Base-by-base conservation (phyloP, 2,329 filamentous ascomycete genomes). In the Neofusicoccum sp. region DNA sequence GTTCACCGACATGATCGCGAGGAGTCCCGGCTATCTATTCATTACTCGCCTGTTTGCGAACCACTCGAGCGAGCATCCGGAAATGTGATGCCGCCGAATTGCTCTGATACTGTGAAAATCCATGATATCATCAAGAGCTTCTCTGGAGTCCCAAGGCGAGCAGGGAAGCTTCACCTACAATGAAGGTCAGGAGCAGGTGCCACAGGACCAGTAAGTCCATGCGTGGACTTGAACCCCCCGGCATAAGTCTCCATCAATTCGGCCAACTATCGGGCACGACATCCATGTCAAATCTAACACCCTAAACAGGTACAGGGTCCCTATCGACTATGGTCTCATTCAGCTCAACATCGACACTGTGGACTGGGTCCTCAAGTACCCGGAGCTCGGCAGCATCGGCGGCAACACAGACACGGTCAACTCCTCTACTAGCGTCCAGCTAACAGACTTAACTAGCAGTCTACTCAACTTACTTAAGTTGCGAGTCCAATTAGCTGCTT, bases 391-490 rank as follows among this genome's bases (percentile, higher is more conserved):
- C 6, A 41, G 44, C 12, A 78, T 85, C 11, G 84, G 84, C 8
- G 84, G 84, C 7, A 86, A 86, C 66, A 78, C 78, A 6, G 81
- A 82, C 11, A 76, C 74, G 2, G 76, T 81, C 22, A 81, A 85
- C 71, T 80, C 77, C 28, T 85, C 84, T 66, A 73, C 78, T 3
- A 81, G 81, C 4, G 67, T 85, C 58, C 71, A 81, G 66, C 36
- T 81, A 1, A 64, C 66, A 0, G 71, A 83, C 58, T 34, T 83
- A 9, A 80, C 79, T 4, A 75, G 78, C n/a, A 80, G 80, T 36
- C 69, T 78, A 37, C 66, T 74, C 62, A 71, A 78, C 67, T 4
- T 48, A 5, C 6, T n/a, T 12, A 73, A 73, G 41, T 65, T 79
- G 3, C 3, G 69, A 80, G 54, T 73, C 71, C 11, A 75, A 77